These are phyloP conservation scores for Candida tunisiensis DNA, from an alignment of 1,139 yeast species.

Conservation along the genomic window DNA sequence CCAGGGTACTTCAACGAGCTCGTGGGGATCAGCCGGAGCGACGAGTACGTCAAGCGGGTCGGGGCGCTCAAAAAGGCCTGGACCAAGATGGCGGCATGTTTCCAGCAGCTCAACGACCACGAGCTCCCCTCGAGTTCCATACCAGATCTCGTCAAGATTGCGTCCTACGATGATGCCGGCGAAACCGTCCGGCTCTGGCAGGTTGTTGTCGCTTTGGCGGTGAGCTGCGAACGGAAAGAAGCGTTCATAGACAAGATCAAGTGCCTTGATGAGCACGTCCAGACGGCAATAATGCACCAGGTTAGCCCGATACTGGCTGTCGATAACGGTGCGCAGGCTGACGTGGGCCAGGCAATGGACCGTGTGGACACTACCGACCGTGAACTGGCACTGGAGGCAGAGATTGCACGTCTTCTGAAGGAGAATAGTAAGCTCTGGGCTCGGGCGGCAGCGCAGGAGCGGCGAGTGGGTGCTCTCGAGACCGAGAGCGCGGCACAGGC, in stretches of 20 bases:
- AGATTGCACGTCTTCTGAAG: constrained; percentile 2
- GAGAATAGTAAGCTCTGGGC: constrained; percentile 3
- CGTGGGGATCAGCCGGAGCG: too few species aligned
- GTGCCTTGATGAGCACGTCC: neutral
- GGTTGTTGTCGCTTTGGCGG: neutral
- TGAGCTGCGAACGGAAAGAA: neutral
- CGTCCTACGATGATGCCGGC: too few species aligned
- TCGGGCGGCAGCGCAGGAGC: too few species aligned
- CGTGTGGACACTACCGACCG: neutral
- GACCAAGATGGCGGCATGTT: too few species aligned
- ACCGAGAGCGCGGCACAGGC: too few species aligned
- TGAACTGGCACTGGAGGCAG: constrained; percentile 1
- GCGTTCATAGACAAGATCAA: neutral
- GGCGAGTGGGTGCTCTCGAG: too few species aligned
- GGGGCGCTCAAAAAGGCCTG: too few species aligned
- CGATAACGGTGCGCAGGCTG: neutral
- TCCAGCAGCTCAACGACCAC: too few species aligned
- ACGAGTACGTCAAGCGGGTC: too few species aligned
- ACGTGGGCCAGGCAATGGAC: neutral
- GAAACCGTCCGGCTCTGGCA: neutral
- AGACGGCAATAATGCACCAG: neutral
- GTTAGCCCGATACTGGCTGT: neutral
- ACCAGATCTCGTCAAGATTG: too few species aligned
- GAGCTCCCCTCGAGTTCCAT: too few species aligned
- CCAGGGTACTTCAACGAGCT: too few species aligned